Percentiles rank a stretch among this genome's conserved stretches.
These are phyloP conservation scores for Murraya koenigii DNA, from an alignment of 345 rosid genomes.

Conservation along the genomic window DNA sequence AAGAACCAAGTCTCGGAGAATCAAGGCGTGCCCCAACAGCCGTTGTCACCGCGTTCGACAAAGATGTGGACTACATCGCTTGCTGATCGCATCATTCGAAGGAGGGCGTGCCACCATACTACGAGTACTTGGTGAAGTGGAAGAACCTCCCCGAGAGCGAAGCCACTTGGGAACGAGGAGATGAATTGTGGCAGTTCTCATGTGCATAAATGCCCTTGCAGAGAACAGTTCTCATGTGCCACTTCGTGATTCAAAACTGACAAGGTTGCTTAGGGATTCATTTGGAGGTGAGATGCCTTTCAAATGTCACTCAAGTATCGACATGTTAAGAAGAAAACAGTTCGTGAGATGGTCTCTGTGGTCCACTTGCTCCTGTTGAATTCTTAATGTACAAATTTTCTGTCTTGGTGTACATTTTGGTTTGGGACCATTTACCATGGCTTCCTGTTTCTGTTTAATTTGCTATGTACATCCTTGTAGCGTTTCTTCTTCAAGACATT, in stretches of 20 bases:
- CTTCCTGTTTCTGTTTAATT: background rate
- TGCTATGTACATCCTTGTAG: background rate
- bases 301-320: slow-evolving; percentile 8
- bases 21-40: too few species aligned
- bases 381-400: background rate
- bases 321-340: slow-evolving; percentile 8
- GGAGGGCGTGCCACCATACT: too few species aligned
- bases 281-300: slow-evolving; percentile 69
- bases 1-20: too few species aligned
- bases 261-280: slow-evolving; percentile 81
- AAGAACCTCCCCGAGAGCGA: too few species aligned
- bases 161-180: too few species aligned
- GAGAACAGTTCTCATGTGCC: slow-evolving; percentile 88
- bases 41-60: too few species aligned
- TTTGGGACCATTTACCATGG: background rate
- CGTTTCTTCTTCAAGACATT: background rate
- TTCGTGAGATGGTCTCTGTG: background rate
- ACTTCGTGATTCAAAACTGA: slow-evolving; percentile 87
- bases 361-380: background rate
- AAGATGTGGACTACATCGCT: too few species aligned
- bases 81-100: too few species aligned
- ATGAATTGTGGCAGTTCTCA: too few species aligned
- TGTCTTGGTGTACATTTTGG: slow-evolving; percentile 7
- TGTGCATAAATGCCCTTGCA: slow-evolving; percentile 88
- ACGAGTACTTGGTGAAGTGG: too few species aligned